Conservation (phyloP, 257 asterid genomes). For the Lithospermum erythrorhizon region DNA sequence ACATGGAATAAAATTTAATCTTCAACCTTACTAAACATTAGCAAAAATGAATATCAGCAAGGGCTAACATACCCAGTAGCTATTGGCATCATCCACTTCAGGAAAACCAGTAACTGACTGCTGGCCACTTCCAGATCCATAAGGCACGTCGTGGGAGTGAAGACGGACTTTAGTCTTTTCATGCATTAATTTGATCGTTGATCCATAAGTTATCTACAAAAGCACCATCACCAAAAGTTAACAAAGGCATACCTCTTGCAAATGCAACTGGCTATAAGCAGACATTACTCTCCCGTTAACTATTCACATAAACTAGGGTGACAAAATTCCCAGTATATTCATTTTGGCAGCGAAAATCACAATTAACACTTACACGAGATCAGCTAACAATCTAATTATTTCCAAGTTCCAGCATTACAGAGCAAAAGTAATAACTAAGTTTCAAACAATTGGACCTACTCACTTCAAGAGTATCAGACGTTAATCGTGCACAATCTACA, state of each 20-base stretch:
- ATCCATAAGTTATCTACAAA: constrained; percentile 67
- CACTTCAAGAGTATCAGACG: no score
- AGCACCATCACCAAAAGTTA: background rate
- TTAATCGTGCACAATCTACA: no score
- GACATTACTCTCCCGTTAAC: background rate
- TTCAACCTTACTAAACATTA: background rate
- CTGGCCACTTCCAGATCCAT: constrained; percentile 97
- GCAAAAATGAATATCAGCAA: background rate
- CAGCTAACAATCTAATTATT: no score
- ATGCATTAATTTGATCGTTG: constrained; percentile 80
- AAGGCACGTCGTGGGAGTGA: constrained; percentile 90
- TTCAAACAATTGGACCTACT: no score
- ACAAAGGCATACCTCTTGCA: background rate
- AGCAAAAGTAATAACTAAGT: no score
- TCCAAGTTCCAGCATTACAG: no score
- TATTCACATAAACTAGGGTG: no score
- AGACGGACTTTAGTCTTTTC: constrained; percentile 65
- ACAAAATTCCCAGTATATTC: no score
- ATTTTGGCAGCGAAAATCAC: no score
- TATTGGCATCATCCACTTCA: constrained; percentile 68
- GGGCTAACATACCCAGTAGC: constrained; percentile 71
- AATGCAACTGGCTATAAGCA: background rate
- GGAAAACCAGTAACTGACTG: constrained; percentile 87
- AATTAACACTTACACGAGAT: no score
- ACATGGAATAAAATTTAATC: background rate